phyloP scores from a whole-genome alignment of 495 filamentous ascomycete genomes.

The Penicillium macrosclerotiorum region DNA sequence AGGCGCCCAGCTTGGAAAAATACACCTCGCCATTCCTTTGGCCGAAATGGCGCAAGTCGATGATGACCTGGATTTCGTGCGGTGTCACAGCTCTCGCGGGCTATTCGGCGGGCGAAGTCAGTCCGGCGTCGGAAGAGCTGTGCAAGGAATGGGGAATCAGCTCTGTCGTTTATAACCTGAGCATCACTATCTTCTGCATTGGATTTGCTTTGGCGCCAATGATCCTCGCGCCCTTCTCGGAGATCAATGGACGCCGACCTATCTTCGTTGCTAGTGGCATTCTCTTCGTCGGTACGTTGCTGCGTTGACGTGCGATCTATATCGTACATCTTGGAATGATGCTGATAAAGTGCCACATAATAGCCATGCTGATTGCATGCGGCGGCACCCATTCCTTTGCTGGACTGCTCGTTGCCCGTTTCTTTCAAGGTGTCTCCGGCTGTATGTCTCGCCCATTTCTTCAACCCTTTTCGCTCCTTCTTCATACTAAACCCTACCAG shows the following conservation, averaged over 20 bases:
- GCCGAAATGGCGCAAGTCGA: slow-evolving; percentile 63
- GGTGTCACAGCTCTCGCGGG: slow-evolving; percentile 73
- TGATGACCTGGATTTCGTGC: slow-evolving; percentile 75
- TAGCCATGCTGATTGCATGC: slow-evolving; percentile 68
- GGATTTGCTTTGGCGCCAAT: slow-evolving; percentile 88
- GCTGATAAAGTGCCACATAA: slow-evolving; percentile 10
- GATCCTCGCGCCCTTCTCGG: slow-evolving; percentile 85
- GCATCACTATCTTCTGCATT: slow-evolving; percentile 77
- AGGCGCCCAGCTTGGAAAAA: slow-evolving; percentile 60
- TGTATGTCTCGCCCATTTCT: slow-evolving; percentile 33
- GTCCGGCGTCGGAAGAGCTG: slow-evolving; percentile 63
- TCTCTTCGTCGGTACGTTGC: slow-evolving; percentile 56
- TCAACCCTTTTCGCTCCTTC: not conserved
- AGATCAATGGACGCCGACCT: slow-evolving; percentile 79
- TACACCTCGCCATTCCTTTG: slow-evolving; percentile 74
- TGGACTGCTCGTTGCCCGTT: slow-evolving; percentile 74
- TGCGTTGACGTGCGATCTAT: not conserved
- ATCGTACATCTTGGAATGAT: not conserved
- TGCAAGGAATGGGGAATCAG: slow-evolving; percentile 60
- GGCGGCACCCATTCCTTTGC: slow-evolving; percentile 69
- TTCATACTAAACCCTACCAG: slow-evolving; percentile 5
- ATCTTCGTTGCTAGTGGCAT: slow-evolving; percentile 75
- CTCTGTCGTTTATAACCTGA: slow-evolving; percentile 63
- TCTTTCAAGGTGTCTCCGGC: slow-evolving; percentile 71
- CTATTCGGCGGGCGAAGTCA: slow-evolving; percentile 80